phyloP scores from a whole-genome alignment of 1,284 basidiomycete species.

The Crucibulum cyathiforme region DNA sequence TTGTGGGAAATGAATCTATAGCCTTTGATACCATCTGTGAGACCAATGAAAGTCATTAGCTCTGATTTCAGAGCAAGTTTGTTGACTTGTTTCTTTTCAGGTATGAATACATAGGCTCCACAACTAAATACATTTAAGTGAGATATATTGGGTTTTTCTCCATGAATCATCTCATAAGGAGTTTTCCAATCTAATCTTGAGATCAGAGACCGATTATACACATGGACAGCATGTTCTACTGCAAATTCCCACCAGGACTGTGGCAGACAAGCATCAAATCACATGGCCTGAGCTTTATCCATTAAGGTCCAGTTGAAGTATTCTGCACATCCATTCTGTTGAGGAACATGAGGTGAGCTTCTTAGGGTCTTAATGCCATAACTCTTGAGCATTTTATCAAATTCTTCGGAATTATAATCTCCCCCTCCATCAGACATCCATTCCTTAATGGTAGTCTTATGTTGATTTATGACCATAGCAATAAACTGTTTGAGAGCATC shows the following conservation, averaged over 20 bases:
- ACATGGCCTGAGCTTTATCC: slow-evolving; percentile 26
- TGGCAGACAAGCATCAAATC: slow-evolving; percentile 22
- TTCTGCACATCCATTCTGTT: slow-evolving; percentile 25
- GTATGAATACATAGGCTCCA: slow-evolving; percentile 22
- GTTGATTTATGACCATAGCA: slow-evolving; percentile 3
- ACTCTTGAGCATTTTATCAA: neutral
- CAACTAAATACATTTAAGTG: slow-evolving; percentile 27
- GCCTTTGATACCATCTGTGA: slow-evolving; percentile 13
- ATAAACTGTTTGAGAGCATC: neutral
- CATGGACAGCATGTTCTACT: slow-evolving; percentile 17
- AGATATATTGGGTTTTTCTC: slow-evolving; percentile 16
- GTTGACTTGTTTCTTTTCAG: slow-evolving; percentile 8
- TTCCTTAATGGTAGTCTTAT: neutral
- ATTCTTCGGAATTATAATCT: neutral
- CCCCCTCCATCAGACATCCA: slow-evolving; percentile 8
- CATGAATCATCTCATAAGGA: slow-evolving; percentile 9
- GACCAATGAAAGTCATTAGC: slow-evolving; percentile 18
- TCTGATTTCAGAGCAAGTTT: slow-evolving; percentile 18
- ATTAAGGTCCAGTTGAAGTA: slow-evolving; percentile 15
- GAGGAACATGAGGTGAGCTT: slow-evolving; percentile 11
- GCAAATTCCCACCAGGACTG: slow-evolving; percentile 30
- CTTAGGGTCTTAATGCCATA: slow-evolving; percentile 4
- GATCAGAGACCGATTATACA: slow-evolving; percentile 30
- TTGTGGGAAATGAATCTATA: slow-evolving; percentile 20
- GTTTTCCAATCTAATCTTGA: slow-evolving; percentile 4